Conservation (phyloP, 768 basidiomycete species). For the Postia placenta region DNA sequence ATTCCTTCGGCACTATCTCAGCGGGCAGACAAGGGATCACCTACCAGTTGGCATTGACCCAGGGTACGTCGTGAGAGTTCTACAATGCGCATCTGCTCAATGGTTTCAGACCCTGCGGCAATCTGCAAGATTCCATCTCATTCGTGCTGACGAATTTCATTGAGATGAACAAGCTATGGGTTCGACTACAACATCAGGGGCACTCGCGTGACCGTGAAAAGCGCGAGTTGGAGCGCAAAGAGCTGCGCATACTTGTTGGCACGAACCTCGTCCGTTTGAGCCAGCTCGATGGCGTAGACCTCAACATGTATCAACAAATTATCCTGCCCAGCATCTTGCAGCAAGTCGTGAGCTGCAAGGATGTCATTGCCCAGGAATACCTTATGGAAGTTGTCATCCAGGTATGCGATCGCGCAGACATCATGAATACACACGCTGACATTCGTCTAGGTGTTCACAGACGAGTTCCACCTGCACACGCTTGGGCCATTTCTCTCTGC, state of each 20-base stretch:
- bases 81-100: background rate
- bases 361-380: constrained; percentile 98
- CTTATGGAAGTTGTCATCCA: constrained; percentile 99
- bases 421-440: background rate
- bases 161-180: constrained; percentile 99
- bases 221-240: constrained; percentile 92
- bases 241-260: constrained; percentile 92
- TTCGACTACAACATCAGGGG: constrained; percentile 95
- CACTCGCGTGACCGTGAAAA: constrained; percentile 97
- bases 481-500: constrained; percentile 96
- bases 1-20: constrained; percentile 93
- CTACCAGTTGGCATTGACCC: constrained; percentile 81
- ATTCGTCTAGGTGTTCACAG: constrained; percentile 78
- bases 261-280: constrained; percentile 95
- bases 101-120: constrained; percentile 67
- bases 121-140: constrained; percentile 89
- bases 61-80: constrained; percentile 62
- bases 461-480: constrained; percentile 95
- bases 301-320: constrained; percentile 79
- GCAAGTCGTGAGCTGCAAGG: constrained; percentile 97
- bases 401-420: constrained; percentile 34
- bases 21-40: constrained; percentile 93
- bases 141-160: constrained; percentile 99
- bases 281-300: constrained; percentile 93
- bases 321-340: constrained; percentile 93